Evolutionary conservation across 805 yeast genomes (phyloP), one percentile per base, ranked within the genome.

Genomic region (Candida coquimbonensis): DNA sequence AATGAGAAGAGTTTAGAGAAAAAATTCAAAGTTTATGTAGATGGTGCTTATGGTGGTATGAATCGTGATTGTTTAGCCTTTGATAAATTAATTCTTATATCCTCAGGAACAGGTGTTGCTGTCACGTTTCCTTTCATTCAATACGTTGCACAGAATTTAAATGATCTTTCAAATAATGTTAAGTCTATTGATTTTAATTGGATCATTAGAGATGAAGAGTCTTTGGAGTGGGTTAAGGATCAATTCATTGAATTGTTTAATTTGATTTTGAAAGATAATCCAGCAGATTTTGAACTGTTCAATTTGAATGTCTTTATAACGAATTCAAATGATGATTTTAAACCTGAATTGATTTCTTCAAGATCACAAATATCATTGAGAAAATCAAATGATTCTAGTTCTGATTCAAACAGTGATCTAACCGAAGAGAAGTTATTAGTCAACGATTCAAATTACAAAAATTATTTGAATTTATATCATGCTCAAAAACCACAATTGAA

Each of bases 21-120:
- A 24, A 50, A 57, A 0, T 51, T 54, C 14, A 50, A 63, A 0
- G 36, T 59, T 1, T 69, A 49, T 47, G 55, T 75, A 16, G 83
- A 78, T 53, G 83, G 83, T 2, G 80, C 83, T 4, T 78, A 76
- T 48, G 82, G 83, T n/a, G 82, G 81, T 2, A 54, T 71, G 40
- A 52, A 64, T 16, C 65, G 83, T 54, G 73, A 74, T 48, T 59
- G 63, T 7, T 51, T 66, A 21, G 57, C 74, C 1, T 78, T 78
- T 54, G 73, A 73, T 38, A 66, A 70, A 40, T 59, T 73, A 8
- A 55, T 64, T 9, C 53, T 77, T 25, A n/a, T 75, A 2, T 61
- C 75, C 19, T 62, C 77, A 1, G 83, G 83, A 5, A 68, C 75
- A 38, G 83, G 83, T 38, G 67, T 77, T n/a, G 65, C 80, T 5